A percentile compares a stretch with the other conserved stretches of the same genome.
These are phyloP conservation scores for Edaphochlamys debaryana DNA, from an alignment of 139 green algal genomes.

Conservation along the genomic window DNA sequence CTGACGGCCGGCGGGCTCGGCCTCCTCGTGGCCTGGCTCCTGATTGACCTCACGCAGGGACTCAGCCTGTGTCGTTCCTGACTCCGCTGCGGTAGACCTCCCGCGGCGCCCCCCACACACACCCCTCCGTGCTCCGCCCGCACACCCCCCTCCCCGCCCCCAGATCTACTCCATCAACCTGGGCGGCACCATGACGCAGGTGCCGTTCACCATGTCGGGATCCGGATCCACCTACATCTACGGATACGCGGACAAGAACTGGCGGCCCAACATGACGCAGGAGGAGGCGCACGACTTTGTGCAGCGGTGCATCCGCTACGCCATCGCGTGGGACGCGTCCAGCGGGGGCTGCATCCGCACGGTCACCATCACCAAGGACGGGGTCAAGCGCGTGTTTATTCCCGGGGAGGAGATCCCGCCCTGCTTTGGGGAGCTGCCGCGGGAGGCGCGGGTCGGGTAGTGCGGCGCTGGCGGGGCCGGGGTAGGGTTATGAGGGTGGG, in stretches of 20 bases:
- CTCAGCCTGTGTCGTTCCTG: no score
- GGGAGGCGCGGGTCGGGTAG: background rate
- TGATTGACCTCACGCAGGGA: no score
- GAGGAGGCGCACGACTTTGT: slow-evolving; percentile 86
- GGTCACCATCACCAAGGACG: slow-evolving; percentile 73
- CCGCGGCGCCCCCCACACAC: no score
- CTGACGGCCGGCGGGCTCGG: no score
- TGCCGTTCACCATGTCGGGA: slow-evolving; percentile 83
- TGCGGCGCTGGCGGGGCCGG: no score
- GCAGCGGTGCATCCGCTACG: slow-evolving; percentile 73
- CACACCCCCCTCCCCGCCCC: no score
- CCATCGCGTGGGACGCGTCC: slow-evolving; percentile 87
- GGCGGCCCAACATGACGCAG: slow-evolving; percentile 74
- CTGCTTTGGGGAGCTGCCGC: slow-evolving; percentile 46
- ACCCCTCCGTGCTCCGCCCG: no score
- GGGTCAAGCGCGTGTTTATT: slow-evolving; percentile 72
- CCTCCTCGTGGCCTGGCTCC: no score
- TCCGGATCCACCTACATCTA: slow-evolving; percentile 92
- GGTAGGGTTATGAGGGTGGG: background rate
- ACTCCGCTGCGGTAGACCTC: no score
- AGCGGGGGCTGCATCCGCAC: slow-evolving; percentile 88
- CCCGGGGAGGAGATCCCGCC: slow-evolving; percentile 55
- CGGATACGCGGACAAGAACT: slow-evolving; percentile 85
- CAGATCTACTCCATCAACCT: slow-evolving; percentile 71
- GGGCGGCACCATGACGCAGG: slow-evolving; percentile 82